A percentile compares a stretch with the other conserved stretches of the same genome.
Evolutionary conservation across 2,329 filamentous ascomycete species (phyloP).

Genomic region (Huntiella moniliformis): DNA sequence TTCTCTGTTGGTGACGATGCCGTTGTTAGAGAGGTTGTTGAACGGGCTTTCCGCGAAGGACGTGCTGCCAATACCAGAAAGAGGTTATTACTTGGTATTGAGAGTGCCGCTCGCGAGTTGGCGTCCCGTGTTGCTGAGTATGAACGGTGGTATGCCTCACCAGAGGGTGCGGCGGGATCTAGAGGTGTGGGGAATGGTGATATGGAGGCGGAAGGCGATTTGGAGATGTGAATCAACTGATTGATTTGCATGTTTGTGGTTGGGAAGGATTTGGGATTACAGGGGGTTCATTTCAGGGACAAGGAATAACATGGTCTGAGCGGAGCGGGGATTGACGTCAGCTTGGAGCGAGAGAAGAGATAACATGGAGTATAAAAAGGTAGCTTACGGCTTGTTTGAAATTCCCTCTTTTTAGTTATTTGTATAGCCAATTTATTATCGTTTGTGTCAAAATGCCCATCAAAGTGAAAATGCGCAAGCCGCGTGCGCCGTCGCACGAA

Average conservation of each 20-base stretch:
- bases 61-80: constrained; percentile 25
- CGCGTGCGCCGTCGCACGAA: constrained; percentile 3
- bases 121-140: constrained; percentile 33
- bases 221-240: not conserved
- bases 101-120: constrained; percentile 34
- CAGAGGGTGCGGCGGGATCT: constrained; percentile 6
- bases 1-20: constrained; percentile 17
- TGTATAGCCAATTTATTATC: too few species aligned
- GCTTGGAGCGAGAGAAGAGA: too few species aligned
- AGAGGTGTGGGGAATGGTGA: constrained; percentile 4
- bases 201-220: not conserved
- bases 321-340: too few species aligned
- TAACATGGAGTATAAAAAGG: too few species aligned
- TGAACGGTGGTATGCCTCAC: constrained; percentile 23
- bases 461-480: constrained; percentile 11
- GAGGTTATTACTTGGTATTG: constrained; percentile 31
- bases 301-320: too few species aligned
- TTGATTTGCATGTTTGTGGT: not conserved
- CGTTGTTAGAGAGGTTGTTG: constrained; percentile 23
- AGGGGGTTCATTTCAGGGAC: not conserved
- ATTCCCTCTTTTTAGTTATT: too few species aligned
- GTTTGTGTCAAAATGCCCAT: constrained; percentile 8
- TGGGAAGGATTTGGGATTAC: not conserved
- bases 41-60: constrained; percentile 28
- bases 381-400: too few species aligned